phyloP scores from a whole-genome alignment of 148 eudicot genomes.

The Dianthus caryophyllus region DNA sequence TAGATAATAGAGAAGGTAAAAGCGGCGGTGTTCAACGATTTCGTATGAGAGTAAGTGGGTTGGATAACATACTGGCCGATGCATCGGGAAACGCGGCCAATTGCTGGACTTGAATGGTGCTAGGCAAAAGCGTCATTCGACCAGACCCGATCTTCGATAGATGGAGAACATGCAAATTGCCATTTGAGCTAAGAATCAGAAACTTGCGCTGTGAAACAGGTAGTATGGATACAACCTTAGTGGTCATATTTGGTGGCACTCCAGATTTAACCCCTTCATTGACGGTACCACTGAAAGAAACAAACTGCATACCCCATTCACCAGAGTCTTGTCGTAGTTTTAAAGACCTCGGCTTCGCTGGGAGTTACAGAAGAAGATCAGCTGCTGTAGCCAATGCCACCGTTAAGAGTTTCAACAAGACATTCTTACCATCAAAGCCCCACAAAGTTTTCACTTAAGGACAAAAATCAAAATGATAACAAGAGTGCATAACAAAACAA shows the following conservation, averaged over 20 bases:
- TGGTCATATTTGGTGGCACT: conserved; percentile 29
- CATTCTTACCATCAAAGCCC: conserved; percentile 17
- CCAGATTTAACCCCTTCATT: conserved; percentile 29
- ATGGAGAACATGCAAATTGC: conserved; percentile 45
- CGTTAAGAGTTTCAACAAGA: conserved; percentile 35
- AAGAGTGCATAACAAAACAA: background rate
- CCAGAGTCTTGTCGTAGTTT: conserved; percentile 66
- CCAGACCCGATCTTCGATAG: conserved; percentile 23
- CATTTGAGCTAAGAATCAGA: conserved; percentile 62
- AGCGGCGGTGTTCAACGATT: background rate
- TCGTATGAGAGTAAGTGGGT: background rate
- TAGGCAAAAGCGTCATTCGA: conserved; percentile 27
- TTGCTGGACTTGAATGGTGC: conserved; percentile 28
- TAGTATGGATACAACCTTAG: conserved; percentile 55
- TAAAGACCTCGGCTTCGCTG: conserved; percentile 67
- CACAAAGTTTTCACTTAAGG: background rate
- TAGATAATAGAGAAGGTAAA: too few species aligned
- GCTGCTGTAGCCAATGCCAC: conserved; percentile 55
- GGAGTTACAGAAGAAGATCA: conserved; percentile 72
- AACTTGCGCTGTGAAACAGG: conserved; percentile 55
- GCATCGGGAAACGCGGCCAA: conserved; percentile 35
- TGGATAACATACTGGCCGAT: conserved; percentile 30
- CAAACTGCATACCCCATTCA: conserved; percentile 56
- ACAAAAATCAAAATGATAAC: conserved; percentile 6
- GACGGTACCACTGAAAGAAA: conserved; percentile 42